These are phyloP conservation scores for Gossypium schwendimanii DNA, from an alignment of 441 rosid species.

Conservation along the genomic window DNA sequence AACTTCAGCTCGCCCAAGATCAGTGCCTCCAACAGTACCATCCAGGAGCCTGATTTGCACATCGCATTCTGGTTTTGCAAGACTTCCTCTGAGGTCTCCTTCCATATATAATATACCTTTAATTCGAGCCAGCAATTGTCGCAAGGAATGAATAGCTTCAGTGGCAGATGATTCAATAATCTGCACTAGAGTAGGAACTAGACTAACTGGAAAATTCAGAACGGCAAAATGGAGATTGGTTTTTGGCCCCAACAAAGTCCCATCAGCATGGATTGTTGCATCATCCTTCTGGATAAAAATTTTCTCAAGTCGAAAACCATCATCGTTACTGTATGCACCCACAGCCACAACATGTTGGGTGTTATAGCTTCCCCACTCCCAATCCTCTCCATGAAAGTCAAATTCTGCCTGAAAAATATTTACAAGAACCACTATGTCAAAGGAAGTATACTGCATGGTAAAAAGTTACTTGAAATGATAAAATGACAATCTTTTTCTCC, in stretches of 20 bases:
- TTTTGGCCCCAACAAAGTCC: constrained; percentile 85
- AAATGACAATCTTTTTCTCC: neutral
- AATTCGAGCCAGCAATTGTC: constrained; percentile 80
- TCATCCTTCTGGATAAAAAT: constrained; percentile 91
- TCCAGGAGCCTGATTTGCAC: constrained; percentile 91
- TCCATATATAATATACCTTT: constrained; percentile 96
- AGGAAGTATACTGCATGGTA: neutral
- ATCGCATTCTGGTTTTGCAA: constrained; percentile 93
- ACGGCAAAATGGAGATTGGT: constrained; percentile 97
- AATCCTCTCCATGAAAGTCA: constrained; percentile 94
- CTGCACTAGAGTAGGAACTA: constrained; percentile 87
- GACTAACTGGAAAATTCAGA: constrained; percentile 87
- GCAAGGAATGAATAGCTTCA: constrained; percentile 73
- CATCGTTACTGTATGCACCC: constrained; percentile 93
- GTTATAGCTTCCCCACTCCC: constrained; percentile 98
- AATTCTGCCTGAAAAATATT: constrained; percentile 70
- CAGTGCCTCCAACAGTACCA: constrained; percentile 96
- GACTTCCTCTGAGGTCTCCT: constrained; percentile 96
- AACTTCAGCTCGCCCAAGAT: constrained; percentile 93
- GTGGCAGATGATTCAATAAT: constrained; percentile 87
- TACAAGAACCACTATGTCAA: neutral
- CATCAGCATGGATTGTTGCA: constrained; percentile 97
- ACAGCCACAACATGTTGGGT: constrained; percentile 83
- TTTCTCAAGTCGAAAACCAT: constrained; percentile 89
- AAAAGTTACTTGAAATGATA: neutral